Base-by-base conservation (phyloP, 2,329 filamentous ascomycete species). In the Hypoxylon sp. region DNA sequence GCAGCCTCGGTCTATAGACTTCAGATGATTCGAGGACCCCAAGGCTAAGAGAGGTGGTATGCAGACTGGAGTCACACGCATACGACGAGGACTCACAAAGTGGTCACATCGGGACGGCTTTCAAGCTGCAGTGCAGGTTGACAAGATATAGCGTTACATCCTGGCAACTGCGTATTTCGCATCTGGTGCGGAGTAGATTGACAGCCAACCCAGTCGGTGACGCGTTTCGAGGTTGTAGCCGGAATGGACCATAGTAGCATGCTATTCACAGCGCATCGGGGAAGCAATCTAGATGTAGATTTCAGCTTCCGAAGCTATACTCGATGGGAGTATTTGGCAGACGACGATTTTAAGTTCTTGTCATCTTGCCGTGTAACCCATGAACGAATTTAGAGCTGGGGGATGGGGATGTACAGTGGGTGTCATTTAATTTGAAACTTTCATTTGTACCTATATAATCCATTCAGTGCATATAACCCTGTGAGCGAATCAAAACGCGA, bases 271-370 rank as follows among this genome's bases (percentile, higher is more conserved):
- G 46, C 15, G 35, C 60, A 59, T 55, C 62, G 55, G 65, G 27
- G 62, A 66, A 60, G 61, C 35, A 48, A 65, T 62, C 69, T 54
- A 67, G 64, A 69, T 71, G 51, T 42, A 69, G 63, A 68, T 69
- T 66, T 62, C 54, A 67, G 66, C 53, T 60, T 58, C 66, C 68
- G 65, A 55, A 67, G 65, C 68, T 72, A 71, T 52, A 35, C 63
- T 60, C 17, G 19, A 58, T 21, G 32, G 19, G 29, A 48, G 32
- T 19, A 17, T 29, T 29, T 7, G 24, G 5, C 6, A 3, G 13
- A 29, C 15, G 6, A 27, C 7, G 15, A 27, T 50, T n/a, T 19
- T 37, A 35, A 21, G n/a, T 52, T 54, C 31, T 50, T 54, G 51
- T 29, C 32, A 42, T 42, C 37, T 42, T 42, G 17, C n/a, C n/a